phyloP scores from a whole-genome alignment of 768 basidiomycete genomes.

The Myochromella boudieri region DNA sequence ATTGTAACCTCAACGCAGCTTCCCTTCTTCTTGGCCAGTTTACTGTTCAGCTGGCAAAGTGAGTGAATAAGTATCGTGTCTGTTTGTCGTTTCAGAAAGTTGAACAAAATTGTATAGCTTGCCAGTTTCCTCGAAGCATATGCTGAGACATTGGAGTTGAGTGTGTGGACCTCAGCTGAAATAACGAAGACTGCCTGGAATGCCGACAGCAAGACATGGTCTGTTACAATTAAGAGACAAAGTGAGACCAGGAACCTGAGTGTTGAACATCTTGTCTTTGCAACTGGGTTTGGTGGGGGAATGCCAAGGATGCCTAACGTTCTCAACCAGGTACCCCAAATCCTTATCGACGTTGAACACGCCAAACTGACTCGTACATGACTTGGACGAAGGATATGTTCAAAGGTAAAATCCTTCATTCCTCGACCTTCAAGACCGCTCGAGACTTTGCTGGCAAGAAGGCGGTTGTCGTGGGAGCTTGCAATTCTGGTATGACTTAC shows the following conservation, averaged over 20 bases:
- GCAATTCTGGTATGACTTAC: constrained; percentile 45
- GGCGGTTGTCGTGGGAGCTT: constrained; percentile 67
- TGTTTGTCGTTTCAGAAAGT: no score
- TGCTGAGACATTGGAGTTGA: constrained; percentile 56
- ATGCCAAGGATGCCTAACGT: constrained; percentile 43
- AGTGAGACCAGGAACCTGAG: constrained; percentile 33
- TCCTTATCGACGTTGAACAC: neutral
- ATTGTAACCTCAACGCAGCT: constrained; percentile 29
- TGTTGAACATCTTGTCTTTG: constrained; percentile 55
- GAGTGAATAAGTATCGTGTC: no score
- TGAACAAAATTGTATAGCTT: constrained; percentile 34
- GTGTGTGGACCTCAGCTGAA: constrained; percentile 58
- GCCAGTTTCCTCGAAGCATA: constrained; percentile 69
- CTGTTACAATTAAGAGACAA: constrained; percentile 37
- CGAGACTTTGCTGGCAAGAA: constrained; percentile 57
- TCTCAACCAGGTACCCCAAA: constrained; percentile 35
- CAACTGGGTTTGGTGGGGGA: constrained; percentile 53
- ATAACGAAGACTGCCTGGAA: constrained; percentile 39
- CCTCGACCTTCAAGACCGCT: constrained; percentile 47
- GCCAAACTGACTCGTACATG: no score
- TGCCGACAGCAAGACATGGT: constrained; percentile 41
- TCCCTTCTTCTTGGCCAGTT: constrained; percentile 57
- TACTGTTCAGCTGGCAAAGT: constrained; percentile 51
- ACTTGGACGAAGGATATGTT: constrained; percentile 30
- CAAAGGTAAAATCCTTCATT: constrained; percentile 56